Conservation (phyloP, 352 stramenopile genomes). For the Peronospora farinosa region DNA sequence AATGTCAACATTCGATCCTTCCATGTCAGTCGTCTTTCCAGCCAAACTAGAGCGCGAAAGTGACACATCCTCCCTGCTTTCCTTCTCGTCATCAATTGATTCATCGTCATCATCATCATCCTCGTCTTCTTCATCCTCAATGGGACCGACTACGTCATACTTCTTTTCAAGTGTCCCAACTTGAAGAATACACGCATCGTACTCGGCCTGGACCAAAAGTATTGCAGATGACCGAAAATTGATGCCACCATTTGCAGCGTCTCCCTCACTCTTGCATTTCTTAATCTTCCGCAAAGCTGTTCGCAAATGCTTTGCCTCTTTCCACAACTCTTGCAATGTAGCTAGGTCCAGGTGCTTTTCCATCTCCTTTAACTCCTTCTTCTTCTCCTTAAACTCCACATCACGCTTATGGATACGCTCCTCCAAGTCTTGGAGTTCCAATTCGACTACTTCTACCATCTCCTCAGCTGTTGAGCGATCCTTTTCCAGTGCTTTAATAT, state of each 20-base stretch:
- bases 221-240: slow-evolving; percentile 65
- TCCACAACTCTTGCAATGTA: slow-evolving; percentile 67
- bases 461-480: slow-evolving; percentile 72
- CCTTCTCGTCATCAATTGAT: slow-evolving; percentile 38
- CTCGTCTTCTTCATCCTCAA: slow-evolving; percentile 49
- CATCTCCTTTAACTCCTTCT: slow-evolving; percentile 63
- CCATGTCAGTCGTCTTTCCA: slow-evolving; percentile 17
- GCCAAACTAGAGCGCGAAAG: slow-evolving; percentile 18
- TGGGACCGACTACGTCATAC: slow-evolving; percentile 53
- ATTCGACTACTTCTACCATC: slow-evolving; percentile 76
- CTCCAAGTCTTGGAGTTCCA: slow-evolving; percentile 74
- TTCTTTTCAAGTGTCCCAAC: slow-evolving; percentile 64
- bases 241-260: slow-evolving; percentile 45
- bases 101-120: slow-evolving; percentile 47
- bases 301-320: slow-evolving; percentile 60
- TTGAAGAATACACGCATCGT: slow-evolving; percentile 57
- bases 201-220: slow-evolving; percentile 70
- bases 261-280: slow-evolving; percentile 58
- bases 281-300: slow-evolving; percentile 58
- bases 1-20: slow-evolving; percentile 25
- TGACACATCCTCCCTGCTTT: slow-evolving; percentile 15
- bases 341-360: slow-evolving; percentile 71
- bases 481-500: slow-evolving; percentile 84
- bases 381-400: slow-evolving; percentile 68
- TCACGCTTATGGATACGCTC: slow-evolving; percentile 67